Conservation (phyloP, 106 monocot species). For the Iris macrosiphon region DNA sequence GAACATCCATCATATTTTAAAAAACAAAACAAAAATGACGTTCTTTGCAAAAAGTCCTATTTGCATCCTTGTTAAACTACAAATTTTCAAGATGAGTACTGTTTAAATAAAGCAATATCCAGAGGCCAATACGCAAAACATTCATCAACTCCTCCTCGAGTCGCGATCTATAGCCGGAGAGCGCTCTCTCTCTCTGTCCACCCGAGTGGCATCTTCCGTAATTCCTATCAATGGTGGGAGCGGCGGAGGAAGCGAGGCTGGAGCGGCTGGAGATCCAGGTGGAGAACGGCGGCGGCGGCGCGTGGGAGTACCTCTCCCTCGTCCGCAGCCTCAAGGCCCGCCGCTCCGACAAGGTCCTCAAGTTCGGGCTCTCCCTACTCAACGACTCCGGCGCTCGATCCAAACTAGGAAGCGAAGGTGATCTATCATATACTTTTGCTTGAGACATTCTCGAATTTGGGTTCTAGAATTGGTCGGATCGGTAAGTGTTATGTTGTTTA, state of each 20-base stretch:
- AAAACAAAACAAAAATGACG: no score
- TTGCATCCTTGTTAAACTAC: no score
- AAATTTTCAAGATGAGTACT: no score
- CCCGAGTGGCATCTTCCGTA: background rate
- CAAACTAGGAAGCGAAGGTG: slow-evolving; percentile 75
- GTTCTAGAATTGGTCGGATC: background rate
- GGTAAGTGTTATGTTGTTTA: no score
- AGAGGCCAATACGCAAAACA: no score
- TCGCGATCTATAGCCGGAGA: no score
- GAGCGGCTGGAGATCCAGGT: slow-evolving; percentile 60
- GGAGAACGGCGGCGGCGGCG: slow-evolving; percentile 69
- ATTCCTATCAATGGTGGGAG: slow-evolving; percentile 36
- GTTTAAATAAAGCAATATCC: no score
- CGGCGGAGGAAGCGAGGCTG: slow-evolving; percentile 48
- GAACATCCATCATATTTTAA: no score
- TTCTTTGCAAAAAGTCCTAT: no score
- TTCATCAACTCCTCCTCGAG: background rate
- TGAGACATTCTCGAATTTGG: background rate
- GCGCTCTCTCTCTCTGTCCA: background rate
- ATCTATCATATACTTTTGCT: background rate
- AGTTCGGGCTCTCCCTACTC: slow-evolving; percentile 60
- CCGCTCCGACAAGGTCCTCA: slow-evolving; percentile 65
- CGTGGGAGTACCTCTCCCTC: slow-evolving; percentile 93
- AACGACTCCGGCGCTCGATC: slow-evolving; percentile 68
- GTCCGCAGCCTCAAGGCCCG: slow-evolving; percentile 65